Percentiles rank a stretch among this genome's conserved stretches.
Conservation (phyloP, 768 basidiomycete genomes). For the Panaeolus cyanescens region DNA sequence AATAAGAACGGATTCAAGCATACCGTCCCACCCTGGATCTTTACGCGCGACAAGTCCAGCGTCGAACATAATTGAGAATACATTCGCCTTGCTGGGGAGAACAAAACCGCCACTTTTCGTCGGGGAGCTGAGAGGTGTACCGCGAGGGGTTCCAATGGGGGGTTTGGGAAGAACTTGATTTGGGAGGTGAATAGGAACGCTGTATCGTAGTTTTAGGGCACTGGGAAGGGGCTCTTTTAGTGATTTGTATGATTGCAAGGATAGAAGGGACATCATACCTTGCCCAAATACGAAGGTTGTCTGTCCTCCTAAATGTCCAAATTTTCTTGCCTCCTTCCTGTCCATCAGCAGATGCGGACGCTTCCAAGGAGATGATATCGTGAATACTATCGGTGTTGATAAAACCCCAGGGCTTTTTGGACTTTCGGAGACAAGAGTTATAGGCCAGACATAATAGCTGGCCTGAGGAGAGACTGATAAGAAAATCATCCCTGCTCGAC, state of each 20-base stretch:
- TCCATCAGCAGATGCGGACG: slow-evolving; percentile 37
- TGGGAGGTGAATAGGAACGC: slow-evolving; percentile 66
- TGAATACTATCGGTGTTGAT: slow-evolving; percentile 78
- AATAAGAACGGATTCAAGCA: slow-evolving; percentile 65
- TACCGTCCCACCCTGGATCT: slow-evolving; percentile 80
- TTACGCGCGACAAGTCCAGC: slow-evolving; percentile 69
- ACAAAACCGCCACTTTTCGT: slow-evolving; percentile 36
- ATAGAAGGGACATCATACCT: slow-evolving; percentile 54
- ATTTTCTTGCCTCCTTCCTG: slow-evolving; percentile 51
- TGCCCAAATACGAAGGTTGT: slow-evolving; percentile 84
- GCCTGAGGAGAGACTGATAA: slow-evolving; percentile 68
- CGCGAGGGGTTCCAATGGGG: slow-evolving; percentile 20
- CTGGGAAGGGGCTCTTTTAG: slow-evolving; percentile 32
- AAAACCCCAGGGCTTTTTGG: slow-evolving; percentile 87
- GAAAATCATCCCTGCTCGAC: slow-evolving; percentile 41
- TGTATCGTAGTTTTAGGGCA: slow-evolving; percentile 82
- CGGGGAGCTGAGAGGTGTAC: slow-evolving; percentile 30
- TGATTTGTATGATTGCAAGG: background rate
- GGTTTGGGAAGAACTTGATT: slow-evolving; percentile 28
- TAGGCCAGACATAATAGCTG: slow-evolving; percentile 81
- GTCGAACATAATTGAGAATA: slow-evolving; percentile 66
- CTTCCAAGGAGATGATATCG: slow-evolving; percentile 72
- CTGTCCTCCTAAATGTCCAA: slow-evolving; percentile 86
- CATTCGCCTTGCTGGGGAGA: slow-evolving; percentile 34
- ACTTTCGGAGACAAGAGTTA: slow-evolving; percentile 78